Evolutionary conservation across 1,284 basidiomycete genomes (phyloP).

Genomic region (Heimioporus punctisporus): DNA sequence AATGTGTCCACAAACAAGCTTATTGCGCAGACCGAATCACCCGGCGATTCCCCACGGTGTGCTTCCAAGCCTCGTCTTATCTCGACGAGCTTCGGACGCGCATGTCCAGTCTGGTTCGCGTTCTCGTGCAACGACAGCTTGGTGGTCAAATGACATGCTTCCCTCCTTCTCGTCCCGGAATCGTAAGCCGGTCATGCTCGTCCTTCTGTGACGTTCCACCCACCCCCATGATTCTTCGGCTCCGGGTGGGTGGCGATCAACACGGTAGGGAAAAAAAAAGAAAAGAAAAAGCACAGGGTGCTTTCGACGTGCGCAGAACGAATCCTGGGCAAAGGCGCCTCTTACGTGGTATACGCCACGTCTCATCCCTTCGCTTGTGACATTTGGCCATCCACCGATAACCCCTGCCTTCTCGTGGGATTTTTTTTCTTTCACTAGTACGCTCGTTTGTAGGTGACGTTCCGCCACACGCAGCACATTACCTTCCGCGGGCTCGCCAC

Average conservation of each 20-base stretch:
- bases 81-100: slow-evolving; percentile 9
- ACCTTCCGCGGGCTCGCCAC: background rate
- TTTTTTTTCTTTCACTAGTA: background rate
- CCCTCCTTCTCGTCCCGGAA: background rate
- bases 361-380: background rate
- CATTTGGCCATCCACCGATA: background rate
- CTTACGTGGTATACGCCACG: background rate
- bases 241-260: slow-evolving; percentile 1
- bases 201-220: background rate
- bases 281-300: too few relatives aligned
- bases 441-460: background rate
- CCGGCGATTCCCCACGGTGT: slow-evolving; percentile 16
- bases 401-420: background rate
- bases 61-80: slow-evolving; percentile 14
- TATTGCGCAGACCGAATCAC: too few relatives aligned
- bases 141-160: slow-evolving; percentile 7
- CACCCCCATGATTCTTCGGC: background rate
- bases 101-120: background rate
- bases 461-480: background rate
- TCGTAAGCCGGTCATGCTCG: background rate
- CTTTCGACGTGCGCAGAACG: background rate
- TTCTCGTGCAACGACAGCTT: slow-evolving; percentile 5
- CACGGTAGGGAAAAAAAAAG: too few relatives aligned
- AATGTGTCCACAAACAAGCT: slow-evolving; percentile 10
- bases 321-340: too few relatives aligned